Evolutionary conservation across 768 basidiomycete genomes (phyloP), one percentile per base, ranked within the genome.

Genomic region (Mycena polygramma): DNA sequence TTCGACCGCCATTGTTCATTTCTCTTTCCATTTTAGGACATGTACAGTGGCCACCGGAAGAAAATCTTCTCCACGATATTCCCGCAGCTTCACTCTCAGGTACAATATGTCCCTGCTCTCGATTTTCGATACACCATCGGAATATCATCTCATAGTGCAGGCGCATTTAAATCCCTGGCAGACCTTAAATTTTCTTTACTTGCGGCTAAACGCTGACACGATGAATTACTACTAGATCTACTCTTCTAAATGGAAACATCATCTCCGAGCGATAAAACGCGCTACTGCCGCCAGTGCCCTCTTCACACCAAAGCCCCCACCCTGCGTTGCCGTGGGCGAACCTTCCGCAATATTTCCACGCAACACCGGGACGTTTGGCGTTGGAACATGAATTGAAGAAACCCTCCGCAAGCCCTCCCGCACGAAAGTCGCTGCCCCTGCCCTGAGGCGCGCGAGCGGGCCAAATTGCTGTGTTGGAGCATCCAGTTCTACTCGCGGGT

Each of bases 351-450:
- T 26, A 5, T 43, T 37, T 9, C 20, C 37, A 9, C 49, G 26
- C 24, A 60, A 60, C 36, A 63, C 36, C 7, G 49, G 2, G 4
- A 8, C 22, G 15, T 20, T 17, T 24, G 39, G 9, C 17, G 22
- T 24, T 17, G n/a, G 20, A 14, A 22, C 61, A 24, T 11, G 37
- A 20, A 63, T 11, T 35, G 1, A 13, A 39, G 61, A 49, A 24
- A 43, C 63, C 37, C 20, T 35, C 30, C 52, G 36, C 37, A 63
- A 14, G 11, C 49, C 51, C 49, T 63, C 52, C 9, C 63, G 41
- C 53, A 64, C 26, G 14, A 64, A 64, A 54, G 11, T 54, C 11
- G 30, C 53, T 14, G 63, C 53, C 5, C 52, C 62, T 36, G 22
- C 36, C 14, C 41, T n/a, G 3, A 63, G 43, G 7, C 63, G 41